Evolutionary conservation across 495 filamentous ascomycete genomes (phyloP), one percentile per base, ranked within the genome.

Genomic region (Penicillium antarcticum): DNA sequence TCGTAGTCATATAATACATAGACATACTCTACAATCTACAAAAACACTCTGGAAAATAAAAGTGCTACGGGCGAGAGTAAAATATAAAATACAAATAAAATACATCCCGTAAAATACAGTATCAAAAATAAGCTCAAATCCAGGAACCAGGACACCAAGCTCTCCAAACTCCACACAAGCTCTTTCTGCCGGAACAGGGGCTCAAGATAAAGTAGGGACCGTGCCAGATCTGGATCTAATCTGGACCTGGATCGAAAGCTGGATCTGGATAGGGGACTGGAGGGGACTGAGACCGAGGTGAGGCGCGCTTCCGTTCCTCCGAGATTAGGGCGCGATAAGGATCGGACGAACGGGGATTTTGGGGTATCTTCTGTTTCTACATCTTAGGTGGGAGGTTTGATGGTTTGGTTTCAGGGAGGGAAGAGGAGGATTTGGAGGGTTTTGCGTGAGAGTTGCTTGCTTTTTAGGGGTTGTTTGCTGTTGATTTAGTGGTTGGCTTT

Each of bases 111-210:
- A 38, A 32, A 32, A 41, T 52, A 60, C 38, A 14, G 10, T 4
- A 10, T 42, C 37, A 33, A 49, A 49, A 21, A 35, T 49, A 49
- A 49, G 47, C 47, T 49, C 26, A 49, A 40, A 41, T 48, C 16
- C 10, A 29, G 14, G 34, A 32, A 31, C 38, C 18, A 50, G 31
- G 38, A 43, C 21, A 33, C 1, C 10, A 33, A 46, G 34, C 47
- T 40, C 47, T 40, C 9, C 24, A 54, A 48, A 42, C 59, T 60
- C 62, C 62, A 65, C 62, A 54, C 47, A 51, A 65, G 62, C 62
- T 65, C 46, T 9, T 29, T 12, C 47, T 53, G 36, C 38, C 62
- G 43, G 62, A 65, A 44, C 56, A 52, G 54, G 36, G 34, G 23
- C 31, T 18, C 9, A 18, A 34, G 31, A 53, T 59, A 62, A 62